Evolutionary conservation across 441 rosid genomes (phyloP), one percentile per base, ranked within the genome.

Genomic region (Brassica hybrid): DNA sequence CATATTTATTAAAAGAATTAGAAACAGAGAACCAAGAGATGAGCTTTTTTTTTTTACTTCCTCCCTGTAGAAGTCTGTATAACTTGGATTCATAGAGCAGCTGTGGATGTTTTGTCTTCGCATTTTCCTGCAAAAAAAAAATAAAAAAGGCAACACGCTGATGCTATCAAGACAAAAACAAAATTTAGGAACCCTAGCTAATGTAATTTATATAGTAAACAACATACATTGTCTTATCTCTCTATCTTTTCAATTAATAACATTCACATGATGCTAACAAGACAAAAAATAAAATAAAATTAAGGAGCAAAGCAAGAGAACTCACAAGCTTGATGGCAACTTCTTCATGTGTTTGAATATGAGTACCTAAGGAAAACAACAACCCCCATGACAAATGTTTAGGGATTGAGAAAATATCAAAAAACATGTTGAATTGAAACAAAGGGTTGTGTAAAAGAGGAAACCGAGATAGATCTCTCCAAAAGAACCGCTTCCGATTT

Each of bases 401-500:
- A 54, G n/a, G 4, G 43, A 8, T 7, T 38, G n/a, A 43, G 48
- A 43, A 43, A 11, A 43, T 43, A 13, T 11, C 0, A 13, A 27
- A 4, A 27, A 27, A 45, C 14, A 45, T 43, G 52, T 43, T 43
- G 7, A 13, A 45, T 48, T 48, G 54, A n/a, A 48, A 48, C 16
- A 48, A 48, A 25, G 18, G 54, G 17, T 5, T 0, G 34, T 58
- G 32, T 48, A 65, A 23, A 74, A 69, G 54, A 3, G 63, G 78
- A 60, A 76, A 94, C 98, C 98, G 17, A 91, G 94, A 86, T 90
- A 90, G 91, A 95, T 93, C 93, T 95, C 98, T 45, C 99, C 99
- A 75, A 96, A 96, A 0, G 99, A 96, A 59, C 99, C 99, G 79
- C 98, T 90, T 19, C 99, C 99, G 85, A 96, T 93, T 89, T 92